Conservation (phyloP, 257 asterid species). For the Mentha longifolia region DNA sequence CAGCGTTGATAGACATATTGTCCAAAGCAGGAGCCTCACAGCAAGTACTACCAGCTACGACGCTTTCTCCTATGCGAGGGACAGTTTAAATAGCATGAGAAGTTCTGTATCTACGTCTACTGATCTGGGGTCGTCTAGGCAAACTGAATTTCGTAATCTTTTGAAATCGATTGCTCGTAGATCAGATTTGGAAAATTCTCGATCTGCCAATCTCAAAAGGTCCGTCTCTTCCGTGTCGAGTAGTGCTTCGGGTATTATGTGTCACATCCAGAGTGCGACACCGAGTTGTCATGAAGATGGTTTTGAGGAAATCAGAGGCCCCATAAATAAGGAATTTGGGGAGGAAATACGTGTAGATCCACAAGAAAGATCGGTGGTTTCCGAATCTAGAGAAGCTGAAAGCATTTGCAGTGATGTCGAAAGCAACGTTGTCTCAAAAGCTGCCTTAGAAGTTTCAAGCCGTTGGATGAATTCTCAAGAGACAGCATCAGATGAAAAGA, state of each 20-base stretch:
- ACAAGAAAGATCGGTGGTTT: conserved; percentile 45
- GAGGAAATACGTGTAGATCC: conserved; percentile 40
- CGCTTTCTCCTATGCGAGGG: conserved; percentile 72
- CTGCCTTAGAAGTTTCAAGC: conserved; percentile 44
- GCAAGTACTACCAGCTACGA: conserved; percentile 73
- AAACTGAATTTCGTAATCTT: conserved; percentile 52
- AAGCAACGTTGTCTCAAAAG: conserved; percentile 43
- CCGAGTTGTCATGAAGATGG: conserved; percentile 58
- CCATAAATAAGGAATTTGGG: conserved; percentile 40
- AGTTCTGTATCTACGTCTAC: conserved; percentile 86
- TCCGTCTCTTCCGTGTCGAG: conserved; percentile 77
- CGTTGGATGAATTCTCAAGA: conserved; percentile 47
- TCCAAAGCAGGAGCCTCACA: conserved; percentile 73
- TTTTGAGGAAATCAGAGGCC: conserved; percentile 41
- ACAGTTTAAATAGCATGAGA: conserved; percentile 69
- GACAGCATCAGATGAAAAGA: conserved; percentile 44
- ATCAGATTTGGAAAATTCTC: conserved; percentile 64
- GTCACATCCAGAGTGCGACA: conserved; percentile 48
- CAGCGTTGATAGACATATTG: conserved; percentile 58
- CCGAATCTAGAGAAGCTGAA: conserved; percentile 57
- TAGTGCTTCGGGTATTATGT: conserved; percentile 52
- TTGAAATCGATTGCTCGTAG: conserved; percentile 67
- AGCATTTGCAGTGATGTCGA: conserved; percentile 52
- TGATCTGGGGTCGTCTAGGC: conserved; percentile 72
- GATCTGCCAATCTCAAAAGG: conserved; percentile 61